phyloP scores from a whole-genome alignment of 176 grass and related monocot species.

The Carex parvula region DNA sequence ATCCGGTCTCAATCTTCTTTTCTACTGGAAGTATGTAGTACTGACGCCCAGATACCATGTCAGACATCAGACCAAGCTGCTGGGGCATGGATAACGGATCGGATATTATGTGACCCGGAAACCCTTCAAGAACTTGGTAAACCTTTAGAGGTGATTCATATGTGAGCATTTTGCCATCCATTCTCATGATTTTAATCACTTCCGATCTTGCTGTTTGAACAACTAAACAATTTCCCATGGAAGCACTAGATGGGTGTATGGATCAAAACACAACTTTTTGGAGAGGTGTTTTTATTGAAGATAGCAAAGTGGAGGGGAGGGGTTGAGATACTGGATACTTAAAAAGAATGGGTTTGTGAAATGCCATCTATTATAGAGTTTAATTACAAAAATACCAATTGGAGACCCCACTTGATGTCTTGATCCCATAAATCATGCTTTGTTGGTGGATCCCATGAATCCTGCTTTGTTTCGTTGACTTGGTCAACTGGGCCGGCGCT shows the following conservation, averaged over 20 bases:
- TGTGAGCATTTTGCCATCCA: conserved; percentile 34
- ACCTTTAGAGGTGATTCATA: conserved; percentile 17
- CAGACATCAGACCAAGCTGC: conserved; percentile 14
- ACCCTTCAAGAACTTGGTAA: conserved; percentile 1
- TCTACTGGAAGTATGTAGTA: conserved; percentile 14
- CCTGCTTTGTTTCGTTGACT: conserved; percentile 4
- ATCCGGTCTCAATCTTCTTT: not conserved
- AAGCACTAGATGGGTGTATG: not conserved
- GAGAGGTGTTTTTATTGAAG: not conserved
- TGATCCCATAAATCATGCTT: conserved; percentile 6
- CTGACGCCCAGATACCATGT: conserved; percentile 15
- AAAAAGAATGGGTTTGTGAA: not conserved
- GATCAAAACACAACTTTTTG: not conserved
- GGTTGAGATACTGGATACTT: not conserved
- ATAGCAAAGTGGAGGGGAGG: conserved; percentile 5
- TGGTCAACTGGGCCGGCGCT: not conserved
- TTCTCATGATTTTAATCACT: conserved; percentile 39
- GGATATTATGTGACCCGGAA: not conserved
- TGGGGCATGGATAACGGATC: not conserved
- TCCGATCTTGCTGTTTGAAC: conserved; percentile 22
- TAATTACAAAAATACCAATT: not conserved
- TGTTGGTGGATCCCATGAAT: not conserved
- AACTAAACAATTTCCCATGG: conserved; percentile 71
- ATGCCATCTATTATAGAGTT: not conserved
- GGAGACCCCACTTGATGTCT: not conserved